Evolutionary conservation across 2,329 filamentous ascomycete genomes (phyloP).

Genomic region (Fusarium sp.): DNA sequence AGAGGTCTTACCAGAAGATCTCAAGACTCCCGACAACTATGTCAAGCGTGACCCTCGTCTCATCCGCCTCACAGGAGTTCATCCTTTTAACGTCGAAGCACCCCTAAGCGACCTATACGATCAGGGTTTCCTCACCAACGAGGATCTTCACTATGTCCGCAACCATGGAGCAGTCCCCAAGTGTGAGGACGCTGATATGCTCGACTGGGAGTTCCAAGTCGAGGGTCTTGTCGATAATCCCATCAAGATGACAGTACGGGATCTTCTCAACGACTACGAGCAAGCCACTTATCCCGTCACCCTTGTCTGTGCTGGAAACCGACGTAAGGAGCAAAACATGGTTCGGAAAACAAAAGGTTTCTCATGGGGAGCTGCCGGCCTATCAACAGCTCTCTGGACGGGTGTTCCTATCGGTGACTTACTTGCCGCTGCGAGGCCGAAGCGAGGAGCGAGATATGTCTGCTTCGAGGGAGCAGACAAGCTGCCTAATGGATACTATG

Average conservation of each 20-base stretch:
- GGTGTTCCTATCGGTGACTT: conserved; percentile 82
- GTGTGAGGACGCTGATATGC: conserved; percentile 77
- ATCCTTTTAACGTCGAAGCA: conserved; percentile 92
- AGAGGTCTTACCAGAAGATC: conserved; percentile 77
- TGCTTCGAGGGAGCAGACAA: conserved; percentile 94
- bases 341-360: conserved; percentile 94
- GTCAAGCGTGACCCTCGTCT: conserved; percentile 84
- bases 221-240: conserved; percentile 87
- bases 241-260: conserved; percentile 75
- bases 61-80: conserved; percentile 87
- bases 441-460: conserved; percentile 80
- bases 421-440: conserved; percentile 74
- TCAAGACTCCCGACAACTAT: conserved; percentile 85
- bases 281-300: conserved; percentile 90
- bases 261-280: conserved; percentile 80
- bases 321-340: conserved; percentile 92
- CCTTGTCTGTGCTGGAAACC: conserved; percentile 91
- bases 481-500: conserved; percentile 89
- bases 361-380: conserved; percentile 89
- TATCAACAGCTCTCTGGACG: conserved; percentile 91
- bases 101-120: conserved; percentile 83
- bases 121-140: conserved; percentile 85
- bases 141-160: conserved; percentile 90
- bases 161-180: conserved; percentile 89
- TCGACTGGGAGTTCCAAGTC: conserved; percentile 84